Conservation (phyloP, 345 rosid genomes). For the Reutealis trisperma region DNA sequence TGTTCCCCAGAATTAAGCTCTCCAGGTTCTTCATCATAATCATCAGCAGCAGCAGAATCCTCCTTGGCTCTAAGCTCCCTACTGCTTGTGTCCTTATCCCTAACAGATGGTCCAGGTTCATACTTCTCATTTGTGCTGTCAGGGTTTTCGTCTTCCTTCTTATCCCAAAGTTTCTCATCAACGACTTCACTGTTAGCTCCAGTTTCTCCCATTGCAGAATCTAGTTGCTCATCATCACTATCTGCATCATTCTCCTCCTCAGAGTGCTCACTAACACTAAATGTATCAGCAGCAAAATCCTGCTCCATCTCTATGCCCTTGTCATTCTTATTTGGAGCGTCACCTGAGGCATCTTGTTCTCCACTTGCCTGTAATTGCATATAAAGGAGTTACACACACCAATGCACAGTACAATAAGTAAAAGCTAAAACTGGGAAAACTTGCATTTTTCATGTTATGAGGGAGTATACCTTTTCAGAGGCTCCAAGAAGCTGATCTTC, state of each 20-base stretch:
- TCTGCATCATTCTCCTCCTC: constrained; percentile 61
- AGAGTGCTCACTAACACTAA: constrained; percentile 76
- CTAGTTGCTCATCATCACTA: constrained; percentile 64
- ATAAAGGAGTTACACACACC: background rate
- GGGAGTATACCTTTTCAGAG: constrained; percentile 55
- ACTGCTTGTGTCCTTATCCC: constrained; percentile 47
- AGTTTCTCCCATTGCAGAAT: constrained; percentile 70
- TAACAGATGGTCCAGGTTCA: constrained; percentile 77
- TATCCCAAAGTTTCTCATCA: constrained; percentile 74
- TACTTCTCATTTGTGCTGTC: constrained; percentile 57
- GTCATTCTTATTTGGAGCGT: constrained; percentile 56
- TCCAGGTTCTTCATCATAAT: constrained; percentile 42
- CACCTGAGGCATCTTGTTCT: constrained; percentile 61
- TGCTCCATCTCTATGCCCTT: constrained; percentile 93
- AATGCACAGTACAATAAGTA: background rate
- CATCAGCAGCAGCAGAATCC: constrained; percentile 41
- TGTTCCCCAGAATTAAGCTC: constrained; percentile 48
- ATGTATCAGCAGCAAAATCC: constrained; percentile 68
- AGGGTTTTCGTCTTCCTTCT: constrained; percentile 62
- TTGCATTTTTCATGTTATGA: background rate
- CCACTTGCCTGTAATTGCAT: constrained; percentile 51
- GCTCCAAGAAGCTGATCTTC: constrained; percentile 84
- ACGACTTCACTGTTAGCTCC: constrained; percentile 70
- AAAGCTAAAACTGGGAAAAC: background rate
- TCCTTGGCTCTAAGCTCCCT: constrained; percentile 90